Percentiles rank a stretch among this genome's conserved stretches.
phyloP scores from a whole-genome alignment of 768 basidiomycete species.

The Macrocybe gigantea region DNA sequence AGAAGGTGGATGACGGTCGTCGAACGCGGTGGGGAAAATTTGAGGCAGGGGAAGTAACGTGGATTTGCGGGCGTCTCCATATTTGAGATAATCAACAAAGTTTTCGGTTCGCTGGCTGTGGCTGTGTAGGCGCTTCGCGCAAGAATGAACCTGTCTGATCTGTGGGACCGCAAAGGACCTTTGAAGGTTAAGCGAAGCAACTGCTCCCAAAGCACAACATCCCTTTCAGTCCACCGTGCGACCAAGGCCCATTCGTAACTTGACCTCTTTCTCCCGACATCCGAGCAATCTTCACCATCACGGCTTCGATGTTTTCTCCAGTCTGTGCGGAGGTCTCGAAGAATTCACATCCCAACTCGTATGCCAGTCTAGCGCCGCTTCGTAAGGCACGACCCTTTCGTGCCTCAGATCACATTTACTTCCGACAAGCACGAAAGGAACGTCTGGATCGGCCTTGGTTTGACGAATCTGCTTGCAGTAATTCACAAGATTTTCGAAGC shows the following conservation, averaged over 20 bases:
- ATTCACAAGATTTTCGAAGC: constrained; percentile 18
- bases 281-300: constrained; percentile 7
- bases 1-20: too few relatives aligned
- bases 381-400: constrained; percentile 15
- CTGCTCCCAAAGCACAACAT: too few relatives aligned
- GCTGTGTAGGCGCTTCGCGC: too few relatives aligned
- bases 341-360: constrained; percentile 19
- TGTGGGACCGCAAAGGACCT: too few relatives aligned
- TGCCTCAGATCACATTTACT: constrained; percentile 18
- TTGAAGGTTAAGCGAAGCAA: too few relatives aligned
- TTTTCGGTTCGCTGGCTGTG: too few relatives aligned
- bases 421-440: constrained; percentile 18
- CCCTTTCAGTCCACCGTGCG: too few relatives aligned
- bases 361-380: constrained; percentile 18
- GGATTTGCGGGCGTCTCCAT: too few relatives aligned
- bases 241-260: not conserved
- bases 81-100: too few relatives aligned
- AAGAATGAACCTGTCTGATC: too few relatives aligned
- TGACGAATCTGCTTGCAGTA: constrained; percentile 18
- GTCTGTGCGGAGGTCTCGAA: constrained; percentile 23
- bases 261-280: not conserved
- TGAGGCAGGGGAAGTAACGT: too few relatives aligned
- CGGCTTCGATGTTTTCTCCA: constrained; percentile 18
- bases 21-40: too few relatives aligned
- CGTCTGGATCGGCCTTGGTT: constrained; percentile 10